Conservation (phyloP, 2,329 filamentous ascomycete species). For the Cryphonectria japonica region DNA sequence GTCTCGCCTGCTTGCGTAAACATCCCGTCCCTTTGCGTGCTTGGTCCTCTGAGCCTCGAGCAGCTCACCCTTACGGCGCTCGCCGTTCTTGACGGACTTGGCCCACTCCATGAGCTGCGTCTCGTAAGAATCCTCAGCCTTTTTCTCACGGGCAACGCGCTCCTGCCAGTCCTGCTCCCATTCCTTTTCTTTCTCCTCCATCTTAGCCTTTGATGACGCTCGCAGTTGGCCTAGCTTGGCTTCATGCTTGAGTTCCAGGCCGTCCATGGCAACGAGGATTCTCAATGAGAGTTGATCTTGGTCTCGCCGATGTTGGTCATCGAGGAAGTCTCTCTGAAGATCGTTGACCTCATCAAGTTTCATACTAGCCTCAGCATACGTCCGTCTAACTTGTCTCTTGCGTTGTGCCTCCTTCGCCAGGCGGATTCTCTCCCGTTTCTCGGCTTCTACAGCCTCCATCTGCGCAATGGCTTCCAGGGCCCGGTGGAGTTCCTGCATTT, state of each 20-base stretch:
- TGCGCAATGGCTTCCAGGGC: conserved; percentile 52
- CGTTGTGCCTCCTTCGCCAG: conserved; percentile 44
- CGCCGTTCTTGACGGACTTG: conserved; percentile 40
- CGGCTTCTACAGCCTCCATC: conserved; percentile 51
- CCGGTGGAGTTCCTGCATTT: conserved; percentile 42
- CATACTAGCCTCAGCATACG: conserved; percentile 44
- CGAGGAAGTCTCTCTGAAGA: conserved; percentile 45
- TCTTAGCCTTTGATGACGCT: conserved; percentile 34
- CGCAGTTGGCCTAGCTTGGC: conserved; percentile 39
- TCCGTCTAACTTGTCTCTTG: conserved; percentile 44
- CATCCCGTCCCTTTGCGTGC: conserved; percentile 47
- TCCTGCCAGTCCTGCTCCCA: conserved; percentile 47
- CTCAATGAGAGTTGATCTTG: conserved; percentile 34
- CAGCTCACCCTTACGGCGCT: conserved; percentile 37
- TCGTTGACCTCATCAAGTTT: conserved; percentile 47
- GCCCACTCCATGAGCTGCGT: conserved; percentile 45
- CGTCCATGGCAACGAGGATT: conserved; percentile 33
- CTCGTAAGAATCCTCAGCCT: conserved; percentile 50
- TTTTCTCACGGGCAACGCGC: conserved; percentile 46
- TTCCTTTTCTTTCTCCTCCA: conserved; percentile 40
- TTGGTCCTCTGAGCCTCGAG: conserved; percentile 42
- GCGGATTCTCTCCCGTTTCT: conserved; percentile 44
- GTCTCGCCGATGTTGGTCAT: conserved; percentile 44
- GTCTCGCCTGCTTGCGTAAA: conserved; percentile 47
- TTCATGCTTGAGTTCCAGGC: conserved; percentile 41